phyloP scores from a whole-genome alignment of 2,329 filamentous ascomycete genomes.

The Coniochaeta sp. region DNA sequence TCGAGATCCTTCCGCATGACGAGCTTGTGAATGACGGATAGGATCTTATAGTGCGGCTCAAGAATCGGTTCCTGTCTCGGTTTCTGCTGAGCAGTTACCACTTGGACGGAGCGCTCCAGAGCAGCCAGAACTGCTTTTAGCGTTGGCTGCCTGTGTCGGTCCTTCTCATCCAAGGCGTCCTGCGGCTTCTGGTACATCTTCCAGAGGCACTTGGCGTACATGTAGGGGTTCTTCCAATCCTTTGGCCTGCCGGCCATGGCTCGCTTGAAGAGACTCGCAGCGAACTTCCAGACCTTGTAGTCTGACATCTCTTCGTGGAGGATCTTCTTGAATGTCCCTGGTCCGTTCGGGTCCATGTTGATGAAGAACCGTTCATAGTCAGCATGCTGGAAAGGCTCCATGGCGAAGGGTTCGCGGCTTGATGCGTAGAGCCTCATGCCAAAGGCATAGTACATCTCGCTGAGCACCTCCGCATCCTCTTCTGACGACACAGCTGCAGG shows the following conservation, averaged over 20 bases:
- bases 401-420: constrained; percentile 54
- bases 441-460: constrained; percentile 54
- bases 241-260: constrained; percentile 46
- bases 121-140: constrained; percentile 36
- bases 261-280: constrained; percentile 47
- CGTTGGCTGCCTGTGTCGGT: constrained; percentile 28
- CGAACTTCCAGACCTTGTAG: constrained; percentile 57
- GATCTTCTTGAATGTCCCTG: constrained; percentile 42
- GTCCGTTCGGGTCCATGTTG: constrained; percentile 20
- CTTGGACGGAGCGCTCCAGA: constrained; percentile 43
- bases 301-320: constrained; percentile 50
- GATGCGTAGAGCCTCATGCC: constrained; percentile 56
- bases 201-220: constrained; percentile 57
- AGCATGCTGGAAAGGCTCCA: constrained; percentile 52
- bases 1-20: constrained; percentile 48
- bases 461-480: constrained; percentile 44
- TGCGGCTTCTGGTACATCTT: constrained; percentile 51
- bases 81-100: constrained; percentile 45
- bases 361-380: constrained; percentile 54
- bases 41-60: constrained; percentile 88
- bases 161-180: constrained; percentile 35
- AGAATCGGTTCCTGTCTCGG: constrained; percentile 67
- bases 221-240: constrained; percentile 55
- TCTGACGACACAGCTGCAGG: constrained; percentile 21
- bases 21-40: constrained; percentile 76